phyloP scores from a whole-genome alignment of 129 eudicot genomes.

The Pulicaria dysenterica region DNA sequence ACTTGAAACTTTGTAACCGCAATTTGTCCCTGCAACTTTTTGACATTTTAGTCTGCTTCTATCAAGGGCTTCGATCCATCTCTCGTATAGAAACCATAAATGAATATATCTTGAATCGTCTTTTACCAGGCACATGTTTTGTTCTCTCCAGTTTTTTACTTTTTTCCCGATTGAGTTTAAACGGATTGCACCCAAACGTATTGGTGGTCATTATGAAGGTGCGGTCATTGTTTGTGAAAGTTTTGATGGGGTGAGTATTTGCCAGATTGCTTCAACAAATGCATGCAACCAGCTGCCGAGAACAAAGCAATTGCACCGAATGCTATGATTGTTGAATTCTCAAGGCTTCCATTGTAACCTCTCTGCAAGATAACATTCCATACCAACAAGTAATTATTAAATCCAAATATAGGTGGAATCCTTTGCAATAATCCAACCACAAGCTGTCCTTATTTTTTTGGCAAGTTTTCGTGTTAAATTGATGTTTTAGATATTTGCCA shows the following conservation, averaged over 20 bases:
- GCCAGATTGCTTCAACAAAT: slow-evolving; percentile 73
- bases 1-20: too few relatives aligned
- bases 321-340: slow-evolving; percentile 78
- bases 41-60: too few relatives aligned
- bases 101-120: neutral
- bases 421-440: too few relatives aligned
- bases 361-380: slow-evolving; percentile 55
- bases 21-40: too few relatives aligned
- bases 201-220: neutral
- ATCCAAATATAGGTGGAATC: too few relatives aligned
- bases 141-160: neutral
- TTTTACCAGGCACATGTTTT: neutral
- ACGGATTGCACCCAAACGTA: neutral
- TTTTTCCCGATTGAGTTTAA: neutral
- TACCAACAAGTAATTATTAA: neutral
- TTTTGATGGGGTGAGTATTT: slow-evolving; percentile 80
- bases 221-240: slow-evolving; percentile 64
- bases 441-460: too few relatives aligned
- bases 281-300: slow-evolving; percentile 89
- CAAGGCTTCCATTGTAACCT: slow-evolving; percentile 55
- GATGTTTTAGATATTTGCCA: too few relatives aligned
- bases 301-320: slow-evolving; percentile 69
- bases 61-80: too few relatives aligned
- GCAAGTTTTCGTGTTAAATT: too few relatives aligned
- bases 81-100: neutral